phyloP scores from a whole-genome alignment of 192 early-diverging fungal species.

The Mortierella claussenii region DNA sequence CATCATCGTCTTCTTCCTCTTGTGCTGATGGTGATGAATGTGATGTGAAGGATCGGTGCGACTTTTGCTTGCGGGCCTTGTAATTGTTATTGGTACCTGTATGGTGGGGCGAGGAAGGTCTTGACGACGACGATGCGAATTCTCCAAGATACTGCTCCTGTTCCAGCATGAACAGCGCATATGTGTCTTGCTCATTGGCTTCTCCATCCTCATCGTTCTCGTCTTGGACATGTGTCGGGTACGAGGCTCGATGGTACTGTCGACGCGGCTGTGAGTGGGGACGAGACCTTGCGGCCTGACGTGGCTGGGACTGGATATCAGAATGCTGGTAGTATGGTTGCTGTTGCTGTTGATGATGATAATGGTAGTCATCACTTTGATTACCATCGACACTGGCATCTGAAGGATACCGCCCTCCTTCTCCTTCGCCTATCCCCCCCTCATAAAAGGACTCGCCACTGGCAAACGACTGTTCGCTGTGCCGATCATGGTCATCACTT shows the following conservation, averaged over 20 bases:
- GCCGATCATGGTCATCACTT: not conserved
- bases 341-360: not conserved
- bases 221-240: not conserved
- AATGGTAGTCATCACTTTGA: not conserved
- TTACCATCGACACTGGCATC: slow-evolving; percentile 19
- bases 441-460: slow-evolving; percentile 12
- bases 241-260: not conserved
- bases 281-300: too few species aligned
- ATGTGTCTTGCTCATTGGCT: too few species aligned
- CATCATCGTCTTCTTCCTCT: not conserved
- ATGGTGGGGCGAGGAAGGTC: too few species aligned
- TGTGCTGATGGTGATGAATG: not conserved
- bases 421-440: not conserved
- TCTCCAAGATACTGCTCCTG: too few species aligned
- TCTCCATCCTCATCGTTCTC: too few species aligned
- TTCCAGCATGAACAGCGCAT: too few species aligned
- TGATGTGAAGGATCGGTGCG: slow-evolving; percentile 7
- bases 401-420: not conserved
- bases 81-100: too few species aligned
- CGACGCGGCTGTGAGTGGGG: not conserved
- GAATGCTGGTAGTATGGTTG: not conserved
- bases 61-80: too few species aligned
- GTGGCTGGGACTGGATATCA: not conserved
- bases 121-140: not conserved
- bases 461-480: slow-evolving; percentile 14